Evolutionary conservation across 1,284 basidiomycete genomes (phyloP).

Genomic region (Malassezia dermatis): DNA sequence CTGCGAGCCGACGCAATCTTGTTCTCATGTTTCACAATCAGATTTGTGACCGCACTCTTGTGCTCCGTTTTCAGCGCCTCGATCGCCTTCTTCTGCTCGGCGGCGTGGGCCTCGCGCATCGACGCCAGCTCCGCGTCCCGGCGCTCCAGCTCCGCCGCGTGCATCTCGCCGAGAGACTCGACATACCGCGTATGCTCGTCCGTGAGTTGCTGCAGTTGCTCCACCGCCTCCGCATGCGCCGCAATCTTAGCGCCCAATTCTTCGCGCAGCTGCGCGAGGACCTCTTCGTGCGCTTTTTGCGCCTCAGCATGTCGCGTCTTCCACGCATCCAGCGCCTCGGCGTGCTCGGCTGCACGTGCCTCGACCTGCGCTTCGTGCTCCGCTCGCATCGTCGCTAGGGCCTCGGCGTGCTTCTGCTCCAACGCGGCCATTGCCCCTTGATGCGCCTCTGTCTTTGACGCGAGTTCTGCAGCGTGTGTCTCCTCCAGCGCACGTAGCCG

Average conservation of each 20-base stretch:
- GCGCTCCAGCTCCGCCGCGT: not conserved
- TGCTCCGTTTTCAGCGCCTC: slow-evolving; percentile 18
- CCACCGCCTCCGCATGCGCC: not conserved
- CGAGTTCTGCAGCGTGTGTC: not conserved
- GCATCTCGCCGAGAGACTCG: not conserved
- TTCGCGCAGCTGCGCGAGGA: not conserved
- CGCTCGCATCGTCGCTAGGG: not conserved
- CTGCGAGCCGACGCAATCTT: slow-evolving; percentile 13
- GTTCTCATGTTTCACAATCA: slow-evolving; percentile 20
- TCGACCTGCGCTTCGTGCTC: not conserved
- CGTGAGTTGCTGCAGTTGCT: not conserved
- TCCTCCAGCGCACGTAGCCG: not conserved
- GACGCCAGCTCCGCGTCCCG: not conserved
- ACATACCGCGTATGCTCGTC: not conserved
- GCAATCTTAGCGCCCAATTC: not conserved
- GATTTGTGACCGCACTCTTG: slow-evolving; percentile 11
- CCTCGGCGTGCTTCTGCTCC: not conserved
- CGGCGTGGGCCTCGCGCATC: slow-evolving; percentile 6
- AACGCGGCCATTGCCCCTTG: not conserved
- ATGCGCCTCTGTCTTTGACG: not conserved
- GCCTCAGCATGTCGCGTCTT: not conserved
- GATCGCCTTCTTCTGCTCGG: slow-evolving; percentile 19
- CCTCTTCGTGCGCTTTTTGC: not conserved
- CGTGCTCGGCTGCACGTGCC: not conserved
- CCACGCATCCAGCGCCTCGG: not conserved